phyloP scores from a whole-genome alignment of 768 basidiomycete genomes.

The Boletus patriciae region DNA sequence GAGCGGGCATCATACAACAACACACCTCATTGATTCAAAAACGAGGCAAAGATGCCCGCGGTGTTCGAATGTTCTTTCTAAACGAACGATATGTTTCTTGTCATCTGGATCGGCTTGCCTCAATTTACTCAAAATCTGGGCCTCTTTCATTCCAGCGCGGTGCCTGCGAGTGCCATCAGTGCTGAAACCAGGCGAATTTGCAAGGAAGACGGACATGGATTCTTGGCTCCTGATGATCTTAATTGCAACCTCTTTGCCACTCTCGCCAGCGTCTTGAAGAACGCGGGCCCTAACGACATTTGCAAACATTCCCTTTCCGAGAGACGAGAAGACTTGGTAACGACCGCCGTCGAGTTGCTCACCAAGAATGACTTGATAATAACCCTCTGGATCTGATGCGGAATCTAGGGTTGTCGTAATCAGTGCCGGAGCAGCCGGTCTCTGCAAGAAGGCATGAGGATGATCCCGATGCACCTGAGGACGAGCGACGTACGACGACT shows the following conservation, averaged over 20 bases:
- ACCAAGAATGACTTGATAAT: constrained; percentile 91
- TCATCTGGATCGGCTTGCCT: constrained; percentile 91
- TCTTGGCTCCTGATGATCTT: constrained; percentile 97
- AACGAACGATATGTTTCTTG: constrained; percentile 93
- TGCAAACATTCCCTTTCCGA: constrained; percentile 99
- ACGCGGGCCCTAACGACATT: constrained; percentile 91
- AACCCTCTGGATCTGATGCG: constrained; percentile 92
- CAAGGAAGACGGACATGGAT: constrained; percentile 71
- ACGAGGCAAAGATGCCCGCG: constrained; percentile 96
- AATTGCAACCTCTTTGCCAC: constrained; percentile 85
- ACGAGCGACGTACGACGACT: constrained; percentile 43
- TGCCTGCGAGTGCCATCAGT: constrained; percentile 56
- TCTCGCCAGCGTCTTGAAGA: constrained; percentile 58
- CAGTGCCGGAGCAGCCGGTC: constrained; percentile 56
- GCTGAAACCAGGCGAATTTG: not conserved
- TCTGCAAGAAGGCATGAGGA: constrained; percentile 34
- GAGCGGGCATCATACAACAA: constrained; percentile 1
- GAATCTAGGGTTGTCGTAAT: constrained; percentile 82
- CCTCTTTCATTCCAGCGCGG: constrained; percentile 92
- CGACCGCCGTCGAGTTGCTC: constrained; percentile 90
- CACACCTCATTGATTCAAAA: constrained; percentile 89
- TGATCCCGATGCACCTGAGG: not conserved
- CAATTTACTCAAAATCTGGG: constrained; percentile 82
- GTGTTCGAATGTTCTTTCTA: constrained; percentile 95
- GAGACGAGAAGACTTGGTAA: constrained; percentile 90